phyloP scores from a whole-genome alignment of 1,139 yeast genomes.

The Hanseniaspora uvarum region DNA sequence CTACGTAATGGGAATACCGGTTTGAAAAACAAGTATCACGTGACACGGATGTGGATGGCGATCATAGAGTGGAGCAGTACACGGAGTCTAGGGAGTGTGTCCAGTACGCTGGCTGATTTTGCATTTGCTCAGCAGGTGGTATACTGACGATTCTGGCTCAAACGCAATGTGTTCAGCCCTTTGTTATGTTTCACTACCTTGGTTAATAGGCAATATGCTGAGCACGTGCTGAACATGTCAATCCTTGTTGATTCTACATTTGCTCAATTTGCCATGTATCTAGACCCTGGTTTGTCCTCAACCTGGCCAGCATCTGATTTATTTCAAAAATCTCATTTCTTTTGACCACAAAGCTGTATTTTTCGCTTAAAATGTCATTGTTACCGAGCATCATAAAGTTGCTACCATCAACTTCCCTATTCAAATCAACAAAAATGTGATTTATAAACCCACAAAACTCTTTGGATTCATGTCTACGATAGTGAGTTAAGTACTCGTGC shows the following conservation, averaged over 20 bases:
- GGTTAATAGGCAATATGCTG: too few species aligned
- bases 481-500: neutral
- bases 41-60: too few species aligned
- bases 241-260: neutral
- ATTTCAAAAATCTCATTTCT: conserved; percentile 1
- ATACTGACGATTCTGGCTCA: too few species aligned
- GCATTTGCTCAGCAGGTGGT: too few species aligned
- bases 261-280: neutral
- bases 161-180: too few species aligned
- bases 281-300: neutral
- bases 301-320: neutral
- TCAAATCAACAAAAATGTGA: neutral
- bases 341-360: conserved; percentile 4
- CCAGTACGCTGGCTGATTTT: too few species aligned
- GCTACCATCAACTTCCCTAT: neutral
- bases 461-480: neutral
- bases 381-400: neutral
- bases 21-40: too few species aligned
- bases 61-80: too few species aligned
- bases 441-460: neutral
- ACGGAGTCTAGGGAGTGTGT: too few species aligned
- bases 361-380: neutral
- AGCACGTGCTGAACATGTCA: too few species aligned
- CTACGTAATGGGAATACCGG: too few species aligned
- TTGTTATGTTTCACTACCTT: too few species aligned